Conservation (phyloP, 495 filamentous ascomycete genomes). For the Aspergillus cristatus region DNA sequence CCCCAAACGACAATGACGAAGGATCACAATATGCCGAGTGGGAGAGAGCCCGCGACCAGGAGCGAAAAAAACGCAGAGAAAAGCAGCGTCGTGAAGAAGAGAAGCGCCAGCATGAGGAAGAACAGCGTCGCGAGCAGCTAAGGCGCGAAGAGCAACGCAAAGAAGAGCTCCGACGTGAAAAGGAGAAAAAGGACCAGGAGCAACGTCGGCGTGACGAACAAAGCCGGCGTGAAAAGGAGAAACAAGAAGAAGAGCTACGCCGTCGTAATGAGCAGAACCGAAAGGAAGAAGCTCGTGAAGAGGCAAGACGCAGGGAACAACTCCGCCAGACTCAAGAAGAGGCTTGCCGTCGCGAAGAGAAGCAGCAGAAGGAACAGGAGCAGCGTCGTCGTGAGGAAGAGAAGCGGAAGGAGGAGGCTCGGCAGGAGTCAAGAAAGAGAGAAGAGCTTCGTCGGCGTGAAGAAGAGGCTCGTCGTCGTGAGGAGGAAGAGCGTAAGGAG, state of each 20-base stretch:
- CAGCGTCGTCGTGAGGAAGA: neutral
- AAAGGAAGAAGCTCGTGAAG: constrained; percentile 9
- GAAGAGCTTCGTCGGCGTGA: no score
- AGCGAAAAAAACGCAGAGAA: constrained; percentile 7
- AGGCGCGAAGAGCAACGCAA: no score
- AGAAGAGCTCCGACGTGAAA: no score
- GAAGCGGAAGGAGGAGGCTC: constrained; percentile 6
- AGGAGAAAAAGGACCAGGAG: no score
- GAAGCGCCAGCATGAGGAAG: no score
- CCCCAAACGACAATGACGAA: constrained; percentile 3
- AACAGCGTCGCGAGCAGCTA: no score
- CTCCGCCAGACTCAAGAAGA: constrained; percentile 35
- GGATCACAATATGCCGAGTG: constrained; percentile 15
- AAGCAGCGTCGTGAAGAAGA: constrained; percentile 3
- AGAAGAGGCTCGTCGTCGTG: no score
- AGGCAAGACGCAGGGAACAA: constrained; percentile 28
- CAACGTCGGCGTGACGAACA: no score
- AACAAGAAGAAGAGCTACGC: constrained; percentile 13
- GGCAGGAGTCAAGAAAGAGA: constrained; percentile 6
- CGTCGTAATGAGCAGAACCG: constrained; percentile 14
- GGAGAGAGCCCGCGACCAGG: constrained; percentile 8
- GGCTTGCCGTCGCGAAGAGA: no score
- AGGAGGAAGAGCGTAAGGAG: no score
- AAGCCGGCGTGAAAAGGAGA: no score
- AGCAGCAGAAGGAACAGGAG: no score